Evolutionary conservation across 441 rosid genomes (phyloP).

Genomic region (Populus hybrid): DNA sequence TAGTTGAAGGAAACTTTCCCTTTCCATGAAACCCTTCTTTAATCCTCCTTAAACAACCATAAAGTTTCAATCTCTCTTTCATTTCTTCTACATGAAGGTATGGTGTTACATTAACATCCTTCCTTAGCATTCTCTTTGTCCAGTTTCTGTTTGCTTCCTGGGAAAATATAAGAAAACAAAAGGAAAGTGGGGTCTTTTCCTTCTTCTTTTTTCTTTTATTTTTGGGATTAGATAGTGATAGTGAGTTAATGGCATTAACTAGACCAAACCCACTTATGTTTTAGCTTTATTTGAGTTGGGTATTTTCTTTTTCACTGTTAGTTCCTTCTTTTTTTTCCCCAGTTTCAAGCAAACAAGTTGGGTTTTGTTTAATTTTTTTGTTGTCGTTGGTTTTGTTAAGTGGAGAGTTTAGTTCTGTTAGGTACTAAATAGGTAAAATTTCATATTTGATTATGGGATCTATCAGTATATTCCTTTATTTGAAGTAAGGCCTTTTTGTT

Average conservation of each 20-base stretch:
- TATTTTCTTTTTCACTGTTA: neutral
- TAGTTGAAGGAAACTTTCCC: neutral
- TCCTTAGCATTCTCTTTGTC: neutral
- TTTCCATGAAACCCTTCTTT: constrained; percentile 6
- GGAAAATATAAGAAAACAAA: neutral
- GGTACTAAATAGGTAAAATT: neutral
- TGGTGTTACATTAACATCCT: neutral
- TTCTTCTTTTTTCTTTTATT: neutral
- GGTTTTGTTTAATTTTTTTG: neutral
- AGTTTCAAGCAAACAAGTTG: neutral
- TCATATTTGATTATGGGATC: neutral
- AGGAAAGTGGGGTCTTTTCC: neutral
- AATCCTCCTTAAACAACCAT: constrained; percentile 5
- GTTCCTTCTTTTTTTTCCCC: neutral
- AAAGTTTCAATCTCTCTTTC: neutral
- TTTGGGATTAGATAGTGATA: neutral
- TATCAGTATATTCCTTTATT: neutral
- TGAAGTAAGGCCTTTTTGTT: neutral
- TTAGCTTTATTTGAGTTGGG: neutral
- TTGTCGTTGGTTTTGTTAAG: neutral
- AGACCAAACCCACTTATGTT: neutral
- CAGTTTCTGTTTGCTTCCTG: constrained; percentile 9
- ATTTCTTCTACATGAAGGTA: constrained; percentile 14
- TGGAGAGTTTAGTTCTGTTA: neutral
- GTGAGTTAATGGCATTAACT: neutral